Evolutionary conservation across 1,284 basidiomycete genomes (phyloP), one percentile per base, ranked within the genome.

Genomic region (Irpex sp.): DNA sequence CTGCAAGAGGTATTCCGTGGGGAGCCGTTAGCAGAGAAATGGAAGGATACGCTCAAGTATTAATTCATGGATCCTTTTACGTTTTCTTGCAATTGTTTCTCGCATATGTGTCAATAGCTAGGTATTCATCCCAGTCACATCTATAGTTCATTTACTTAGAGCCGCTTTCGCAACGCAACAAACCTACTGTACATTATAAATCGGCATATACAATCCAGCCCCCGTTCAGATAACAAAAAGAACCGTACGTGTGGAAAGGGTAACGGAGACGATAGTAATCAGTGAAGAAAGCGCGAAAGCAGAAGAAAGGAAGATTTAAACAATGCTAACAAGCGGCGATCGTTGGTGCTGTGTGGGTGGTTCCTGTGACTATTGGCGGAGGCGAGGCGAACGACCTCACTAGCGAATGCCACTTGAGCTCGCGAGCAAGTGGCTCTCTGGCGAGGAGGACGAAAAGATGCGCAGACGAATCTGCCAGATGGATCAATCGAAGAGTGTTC

Each of bases 1-100:
- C 76, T 96, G 68, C 82, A 87, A 62, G 93, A 96, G 78, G 92
- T 93, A 57, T 97, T 97, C 78, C 82, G 79, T 40, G 88, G 84
- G 7, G 81, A 85, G 67, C 75, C 80, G 17, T 73, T 87, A 9
- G 79, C 81, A 21, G 84, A 89, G 72, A 78, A 85, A 68, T 93
- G 90, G 88, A 85, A 84, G 73, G 89, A 86, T 69, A 87, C 82
- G 11, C 68, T 82, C 31, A 19, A 54, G 26, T 61, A 58, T 58
- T 60, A 60, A 62, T 57, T 62, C 49, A 59, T 63, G 15, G 51
- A 48, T 60, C 48, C 15, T 38, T 55, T 47, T 47, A 47, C 5
- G 26, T 34, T 60, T 52, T 52, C 47, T 37, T 36, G 17, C 49
- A 38, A 9, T 52, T 49, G 19, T 13, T 26, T 49, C 49, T 7